Conservation (phyloP, 768 basidiomycete species). For the Porphyrellus cyaneotinctus region DNA sequence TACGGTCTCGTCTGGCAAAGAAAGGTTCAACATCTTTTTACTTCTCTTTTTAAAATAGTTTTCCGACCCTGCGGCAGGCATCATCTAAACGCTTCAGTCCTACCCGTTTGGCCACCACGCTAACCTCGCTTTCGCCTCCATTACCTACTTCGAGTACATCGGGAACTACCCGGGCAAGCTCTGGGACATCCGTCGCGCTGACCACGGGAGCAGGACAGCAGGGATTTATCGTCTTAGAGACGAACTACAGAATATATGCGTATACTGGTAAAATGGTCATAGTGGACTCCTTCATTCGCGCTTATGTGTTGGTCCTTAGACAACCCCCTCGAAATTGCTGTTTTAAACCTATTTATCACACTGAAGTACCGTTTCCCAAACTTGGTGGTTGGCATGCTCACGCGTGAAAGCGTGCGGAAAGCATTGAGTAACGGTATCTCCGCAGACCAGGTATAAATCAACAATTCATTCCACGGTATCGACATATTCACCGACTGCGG, state of each 20-base stretch:
- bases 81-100: slow-evolving; percentile 84
- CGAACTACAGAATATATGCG: slow-evolving; percentile 96
- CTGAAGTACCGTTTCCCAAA: slow-evolving; percentile 95
- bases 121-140: slow-evolving; percentile 86
- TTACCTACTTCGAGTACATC: slow-evolving; percentile 52
- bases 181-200: slow-evolving; percentile 24
- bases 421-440: slow-evolving; percentile 94
- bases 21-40: slow-evolving; percentile 46
- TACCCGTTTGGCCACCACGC: slow-evolving; percentile 88
- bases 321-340: slow-evolving; percentile 94
- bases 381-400: slow-evolving; percentile 93
- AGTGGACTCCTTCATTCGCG: background rate
- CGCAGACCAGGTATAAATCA: slow-evolving; percentile 76
- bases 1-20: slow-evolving; percentile 93
- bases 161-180: slow-evolving; percentile 12
- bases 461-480: slow-evolving; percentile 14
- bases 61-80: slow-evolving; percentile 38
- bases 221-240: slow-evolving; percentile 95
- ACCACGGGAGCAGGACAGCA: slow-evolving; percentile 60
- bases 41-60: slow-evolving; percentile 9
- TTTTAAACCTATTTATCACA: slow-evolving; percentile 88
- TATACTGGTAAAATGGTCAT: slow-evolving; percentile 70
- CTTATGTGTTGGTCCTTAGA: slow-evolving; percentile 45
- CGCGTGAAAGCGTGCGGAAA: slow-evolving; percentile 91
- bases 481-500: slow-evolving; percentile 13